These are phyloP conservation scores for Raphanus sativus DNA, from an alignment of 345 rosid genomes.

Conservation along the genomic window DNA sequence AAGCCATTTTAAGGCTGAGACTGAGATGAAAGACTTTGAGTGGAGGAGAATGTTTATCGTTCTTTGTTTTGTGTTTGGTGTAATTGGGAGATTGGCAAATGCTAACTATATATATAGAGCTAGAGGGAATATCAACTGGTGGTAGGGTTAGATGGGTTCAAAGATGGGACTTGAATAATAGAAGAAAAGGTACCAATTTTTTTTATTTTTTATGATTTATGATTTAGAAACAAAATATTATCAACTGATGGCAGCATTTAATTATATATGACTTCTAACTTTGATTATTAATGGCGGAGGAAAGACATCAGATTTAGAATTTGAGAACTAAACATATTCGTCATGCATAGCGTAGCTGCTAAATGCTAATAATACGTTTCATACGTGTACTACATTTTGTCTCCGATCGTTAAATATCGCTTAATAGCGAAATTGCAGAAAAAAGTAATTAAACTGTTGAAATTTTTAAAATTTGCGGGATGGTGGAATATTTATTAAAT, in stretches of 20 bases:
- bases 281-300: background rate
- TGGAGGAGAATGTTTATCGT: background rate
- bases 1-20: slow-evolving; percentile 34
- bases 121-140: slow-evolving; percentile 7
- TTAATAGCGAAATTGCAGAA: no score
- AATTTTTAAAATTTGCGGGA: no score
- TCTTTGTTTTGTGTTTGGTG: slow-evolving; percentile 29
- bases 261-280: background rate
- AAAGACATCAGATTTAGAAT: background rate
- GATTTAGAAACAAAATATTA: background rate
- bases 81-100: slow-evolving; percentile 20
- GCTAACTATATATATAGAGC: slow-evolving; percentile 18
- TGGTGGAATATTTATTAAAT: no score
- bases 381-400: slow-evolving; percentile 10
- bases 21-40: background rate
- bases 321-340: background rate
- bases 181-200: background rate
- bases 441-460: no score
- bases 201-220: no score
- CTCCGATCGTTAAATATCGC: no score
- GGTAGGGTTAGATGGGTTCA: slow-evolving; percentile 17
- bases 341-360: background rate
- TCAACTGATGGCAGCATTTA: background rate
- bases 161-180: slow-evolving; percentile 7
- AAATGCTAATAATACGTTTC: slow-evolving; percentile 4